phyloP scores from a whole-genome alignment of 768 basidiomycete genomes.

The Butyriboletus loyo region DNA sequence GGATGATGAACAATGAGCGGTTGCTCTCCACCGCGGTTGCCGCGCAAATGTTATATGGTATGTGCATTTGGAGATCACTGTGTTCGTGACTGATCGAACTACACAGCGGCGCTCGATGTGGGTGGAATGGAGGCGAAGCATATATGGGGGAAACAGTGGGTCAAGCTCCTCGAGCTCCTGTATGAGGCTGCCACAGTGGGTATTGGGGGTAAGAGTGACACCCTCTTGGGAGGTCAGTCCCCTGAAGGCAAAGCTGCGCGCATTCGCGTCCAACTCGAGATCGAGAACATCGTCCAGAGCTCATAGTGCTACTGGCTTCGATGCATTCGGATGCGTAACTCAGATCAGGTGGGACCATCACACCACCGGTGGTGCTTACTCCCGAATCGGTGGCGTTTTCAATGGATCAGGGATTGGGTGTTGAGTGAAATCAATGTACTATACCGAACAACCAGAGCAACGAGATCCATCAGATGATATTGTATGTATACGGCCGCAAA shows the following conservation, averaged over 20 bases:
- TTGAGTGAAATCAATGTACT: slow-evolving; percentile 15
- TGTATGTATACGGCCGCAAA: slow-evolving; percentile 16
- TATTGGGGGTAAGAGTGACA: slow-evolving; percentile 34
- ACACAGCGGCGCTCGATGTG: slow-evolving; percentile 66
- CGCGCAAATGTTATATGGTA: slow-evolving; percentile 67
- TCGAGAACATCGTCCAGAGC: slow-evolving; percentile 56
- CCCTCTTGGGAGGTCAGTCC: slow-evolving; percentile 55
- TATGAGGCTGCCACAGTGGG: slow-evolving; percentile 63
- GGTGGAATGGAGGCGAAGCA: slow-evolving; percentile 56
- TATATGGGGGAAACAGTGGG: slow-evolving; percentile 78
- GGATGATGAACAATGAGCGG: slow-evolving; percentile 51
- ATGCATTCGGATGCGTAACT: neutral
- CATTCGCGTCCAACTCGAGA: slow-evolving; percentile 58
- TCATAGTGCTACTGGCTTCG: slow-evolving; percentile 14
- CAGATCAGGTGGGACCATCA: neutral
- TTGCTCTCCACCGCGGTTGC: slow-evolving; percentile 59
- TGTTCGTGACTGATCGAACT: slow-evolving; percentile 10
- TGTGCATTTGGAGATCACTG: slow-evolving; percentile 1
- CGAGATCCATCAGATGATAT: slow-evolving; percentile 5
- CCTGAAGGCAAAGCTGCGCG: slow-evolving; percentile 64
- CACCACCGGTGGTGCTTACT: slow-evolving; percentile 16
- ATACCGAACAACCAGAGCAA: neutral
- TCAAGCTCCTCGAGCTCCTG: slow-evolving; percentile 64
- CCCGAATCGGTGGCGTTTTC: neutral
- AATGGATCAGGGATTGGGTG: slow-evolving; percentile 9